phyloP scores from a whole-genome alignment of 495 filamentous ascomycete species.

The Penicillium cinerascens region DNA sequence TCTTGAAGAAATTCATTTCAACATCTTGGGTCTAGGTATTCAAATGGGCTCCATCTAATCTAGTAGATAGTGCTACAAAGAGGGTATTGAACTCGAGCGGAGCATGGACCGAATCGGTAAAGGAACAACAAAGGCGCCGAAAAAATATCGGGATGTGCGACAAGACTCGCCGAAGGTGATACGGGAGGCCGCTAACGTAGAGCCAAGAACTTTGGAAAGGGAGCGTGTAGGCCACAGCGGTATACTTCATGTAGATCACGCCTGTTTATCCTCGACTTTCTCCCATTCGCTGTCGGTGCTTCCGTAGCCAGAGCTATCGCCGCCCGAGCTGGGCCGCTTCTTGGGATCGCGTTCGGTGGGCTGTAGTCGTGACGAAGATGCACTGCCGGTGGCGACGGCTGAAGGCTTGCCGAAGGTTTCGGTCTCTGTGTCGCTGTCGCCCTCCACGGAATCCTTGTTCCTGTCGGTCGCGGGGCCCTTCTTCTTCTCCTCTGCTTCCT shows the following conservation, averaged over 20 bases:
- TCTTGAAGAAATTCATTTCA: neutral
- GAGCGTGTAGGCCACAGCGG: neutral
- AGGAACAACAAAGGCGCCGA: neutral
- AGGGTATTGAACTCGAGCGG: neutral
- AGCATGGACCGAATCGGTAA: neutral
- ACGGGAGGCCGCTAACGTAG: neutral
- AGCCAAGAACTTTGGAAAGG: neutral
- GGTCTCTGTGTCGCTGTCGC: slow-evolving; percentile 48
- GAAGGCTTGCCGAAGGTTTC: slow-evolving; percentile 27
- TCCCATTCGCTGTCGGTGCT: slow-evolving; percentile 59
- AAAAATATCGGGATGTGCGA: neutral
- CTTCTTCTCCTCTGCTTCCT: slow-evolving; percentile 49
- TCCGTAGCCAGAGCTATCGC: slow-evolving; percentile 48
- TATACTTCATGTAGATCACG: neutral
- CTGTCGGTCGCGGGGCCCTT: slow-evolving; percentile 29
- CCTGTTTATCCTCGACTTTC: slow-evolving; percentile 43
- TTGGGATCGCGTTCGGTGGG: slow-evolving; percentile 31
- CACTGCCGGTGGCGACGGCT: slow-evolving; percentile 20
- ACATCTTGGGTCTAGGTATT: slow-evolving; percentile 1
- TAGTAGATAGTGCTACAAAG: slow-evolving; percentile 1
- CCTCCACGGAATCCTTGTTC: slow-evolving; percentile 27
- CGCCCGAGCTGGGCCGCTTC: slow-evolving; percentile 42
- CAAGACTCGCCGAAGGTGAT: neutral
- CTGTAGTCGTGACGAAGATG: slow-evolving; percentile 27
- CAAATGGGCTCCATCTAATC: neutral